A percentile compares a stretch with the other conserved stretches of the same genome.
Evolutionary conservation across 768 basidiomycete genomes (phyloP).

Genomic region (Rhizopogon roseolus): DNA sequence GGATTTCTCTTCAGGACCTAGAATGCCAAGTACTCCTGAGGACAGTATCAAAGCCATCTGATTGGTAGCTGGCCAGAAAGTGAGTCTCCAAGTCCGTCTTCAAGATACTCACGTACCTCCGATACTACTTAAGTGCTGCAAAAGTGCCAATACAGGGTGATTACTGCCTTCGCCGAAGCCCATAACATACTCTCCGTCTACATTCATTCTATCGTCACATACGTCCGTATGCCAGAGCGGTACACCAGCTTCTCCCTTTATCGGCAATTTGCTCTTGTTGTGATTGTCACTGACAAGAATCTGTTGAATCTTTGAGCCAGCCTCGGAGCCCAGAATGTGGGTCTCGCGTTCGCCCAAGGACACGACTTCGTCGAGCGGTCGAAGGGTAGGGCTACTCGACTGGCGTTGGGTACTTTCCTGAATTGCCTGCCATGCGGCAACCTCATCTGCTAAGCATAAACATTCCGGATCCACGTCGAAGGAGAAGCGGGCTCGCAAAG

Average conservation of each 20-base stretch:
- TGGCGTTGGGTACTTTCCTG: constrained; percentile 13
- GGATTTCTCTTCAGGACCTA: constrained; percentile 24
- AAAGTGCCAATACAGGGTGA: constrained; percentile 20
- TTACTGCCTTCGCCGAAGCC: constrained; percentile 9
- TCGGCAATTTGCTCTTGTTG: constrained; percentile 18
- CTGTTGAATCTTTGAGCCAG: constrained; percentile 37
- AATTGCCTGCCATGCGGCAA: constrained; percentile 35
- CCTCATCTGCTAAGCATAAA: constrained; percentile 31
- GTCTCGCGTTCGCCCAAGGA: constrained; percentile 29
- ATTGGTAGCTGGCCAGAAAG: constrained; percentile 29
- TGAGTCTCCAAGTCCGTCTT: neutral
- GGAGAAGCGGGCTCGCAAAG: constrained; percentile 27
- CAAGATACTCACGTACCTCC: constrained; percentile 28
- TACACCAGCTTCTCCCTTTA: constrained; percentile 19
- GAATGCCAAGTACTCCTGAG: constrained; percentile 33
- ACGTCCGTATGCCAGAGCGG: constrained; percentile 26
- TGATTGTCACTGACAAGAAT: constrained; percentile 40
- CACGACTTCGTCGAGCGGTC: constrained; percentile 10
- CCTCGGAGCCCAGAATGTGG: constrained; percentile 22
- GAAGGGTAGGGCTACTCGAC: constrained; percentile 11
- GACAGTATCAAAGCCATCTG: constrained; percentile 37
- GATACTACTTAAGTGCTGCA: constrained; percentile 27
- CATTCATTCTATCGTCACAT: constrained; percentile 13
- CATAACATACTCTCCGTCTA: neutral
- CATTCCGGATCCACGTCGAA: constrained; percentile 11